Conservation (phyloP, 176 grass and related monocot species). For the Coix lacrymajobi region DNA sequence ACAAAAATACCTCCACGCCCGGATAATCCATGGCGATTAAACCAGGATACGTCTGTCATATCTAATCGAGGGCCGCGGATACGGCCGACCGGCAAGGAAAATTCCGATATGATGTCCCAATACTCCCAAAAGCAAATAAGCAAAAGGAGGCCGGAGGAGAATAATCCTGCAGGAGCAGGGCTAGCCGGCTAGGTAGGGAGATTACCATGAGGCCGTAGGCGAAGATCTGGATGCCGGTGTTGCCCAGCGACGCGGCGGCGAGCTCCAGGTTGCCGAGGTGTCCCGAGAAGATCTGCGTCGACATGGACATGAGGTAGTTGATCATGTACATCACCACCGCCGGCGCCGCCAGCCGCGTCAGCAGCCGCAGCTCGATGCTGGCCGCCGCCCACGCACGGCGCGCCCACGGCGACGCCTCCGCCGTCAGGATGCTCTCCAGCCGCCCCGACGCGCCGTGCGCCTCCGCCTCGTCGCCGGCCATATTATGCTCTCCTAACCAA, state of each 20-base stretch:
- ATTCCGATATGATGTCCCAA: no score
- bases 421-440: conserved; percentile 49
- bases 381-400: conserved; percentile 24
- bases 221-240: conserved; percentile 72
- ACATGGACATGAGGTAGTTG: conserved; percentile 65
- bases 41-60: no score
- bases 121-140: no score
- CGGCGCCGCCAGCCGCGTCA: conserved; percentile 33
- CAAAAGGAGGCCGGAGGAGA: no score
- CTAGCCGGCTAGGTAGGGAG: no score
- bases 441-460: conserved; percentile 3
- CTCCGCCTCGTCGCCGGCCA: neutral
- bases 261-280: conserved; percentile 76
- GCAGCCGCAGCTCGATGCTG: conserved; percentile 12
- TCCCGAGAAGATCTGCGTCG: conserved; percentile 62
- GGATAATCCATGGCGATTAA: no score
- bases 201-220: conserved; percentile 82
- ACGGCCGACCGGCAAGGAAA: no score
- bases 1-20: no score
- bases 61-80: no score
- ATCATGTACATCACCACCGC: conserved; percentile 63
- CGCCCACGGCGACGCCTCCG: neutral
- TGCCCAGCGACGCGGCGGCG: conserved; percentile 68
- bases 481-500: no score
- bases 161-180: no score